Percentiles rank a stretch among this genome's conserved stretches.
Conservation (phyloP, 176 grass and related monocot species). For the Ampelocalamus luodianensis region DNA sequence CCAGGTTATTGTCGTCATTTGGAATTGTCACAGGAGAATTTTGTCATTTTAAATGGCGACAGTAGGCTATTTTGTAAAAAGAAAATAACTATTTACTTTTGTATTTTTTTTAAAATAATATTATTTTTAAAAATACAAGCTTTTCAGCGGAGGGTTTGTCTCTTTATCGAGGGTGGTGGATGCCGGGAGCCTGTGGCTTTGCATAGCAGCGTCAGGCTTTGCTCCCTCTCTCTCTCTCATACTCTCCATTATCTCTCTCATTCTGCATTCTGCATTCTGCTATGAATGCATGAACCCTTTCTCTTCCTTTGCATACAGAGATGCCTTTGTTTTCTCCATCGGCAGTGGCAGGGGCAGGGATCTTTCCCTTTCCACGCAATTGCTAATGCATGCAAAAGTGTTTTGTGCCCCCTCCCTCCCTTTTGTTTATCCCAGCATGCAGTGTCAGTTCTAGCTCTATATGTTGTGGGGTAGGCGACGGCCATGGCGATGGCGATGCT, state of each 20-base stretch:
- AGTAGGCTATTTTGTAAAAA: too few species aligned
- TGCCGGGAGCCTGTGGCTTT: conserved; percentile 50
- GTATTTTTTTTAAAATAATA: too few species aligned
- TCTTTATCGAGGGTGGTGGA: conserved; percentile 44
- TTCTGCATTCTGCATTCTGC: neutral
- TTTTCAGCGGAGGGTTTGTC: conserved; percentile 47
- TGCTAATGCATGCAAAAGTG: conserved; percentile 37
- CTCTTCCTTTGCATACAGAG: conserved; percentile 3
- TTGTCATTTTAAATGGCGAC: too few species aligned
- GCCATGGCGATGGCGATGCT: neutral
- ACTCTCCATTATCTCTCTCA: conserved; percentile 28
- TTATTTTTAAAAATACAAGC: too few species aligned
- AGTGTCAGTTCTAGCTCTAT: neutral
- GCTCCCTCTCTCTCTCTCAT: conserved; percentile 49
- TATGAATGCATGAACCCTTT: conserved; percentile 27
- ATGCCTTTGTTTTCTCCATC: conserved; percentile 40
- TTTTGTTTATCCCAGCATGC: neutral
- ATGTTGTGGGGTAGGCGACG: neutral
- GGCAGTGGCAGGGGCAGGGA: neutral
- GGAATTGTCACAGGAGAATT: too few species aligned
- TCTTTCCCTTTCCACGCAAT: conserved; percentile 32
- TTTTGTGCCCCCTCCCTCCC: neutral
- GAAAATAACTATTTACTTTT: too few species aligned
- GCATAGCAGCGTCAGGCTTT: conserved; percentile 63
- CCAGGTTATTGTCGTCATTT: too few species aligned